Evolutionary conservation across 495 filamentous ascomycete genomes (phyloP).

Genomic region (Rhizodiscina lignyota): DNA sequence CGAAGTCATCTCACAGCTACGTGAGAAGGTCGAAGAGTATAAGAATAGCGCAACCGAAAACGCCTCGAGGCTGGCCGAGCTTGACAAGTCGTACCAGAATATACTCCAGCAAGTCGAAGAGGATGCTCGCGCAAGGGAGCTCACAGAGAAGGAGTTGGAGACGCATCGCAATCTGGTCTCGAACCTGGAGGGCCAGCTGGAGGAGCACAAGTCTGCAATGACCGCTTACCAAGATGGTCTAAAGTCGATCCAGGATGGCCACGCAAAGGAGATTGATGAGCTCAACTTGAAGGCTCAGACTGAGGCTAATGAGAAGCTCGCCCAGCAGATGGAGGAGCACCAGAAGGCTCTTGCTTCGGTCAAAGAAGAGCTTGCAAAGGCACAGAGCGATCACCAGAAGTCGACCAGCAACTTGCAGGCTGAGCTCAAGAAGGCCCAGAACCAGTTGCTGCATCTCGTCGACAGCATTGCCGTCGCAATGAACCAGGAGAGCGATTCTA

Average conservation of each 20-base stretch:
- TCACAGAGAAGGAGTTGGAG: slow-evolving; percentile 24
- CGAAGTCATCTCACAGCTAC: slow-evolving; percentile 47
- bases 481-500: slow-evolving; percentile 27
- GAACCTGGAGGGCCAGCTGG: slow-evolving; percentile 27
- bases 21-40: slow-evolving; percentile 62
- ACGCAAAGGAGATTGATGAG: slow-evolving; percentile 34
- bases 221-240: slow-evolving; percentile 36
- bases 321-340: slow-evolving; percentile 20
- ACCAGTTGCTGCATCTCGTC: slow-evolving; percentile 48
- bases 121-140: slow-evolving; percentile 24
- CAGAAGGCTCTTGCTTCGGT: slow-evolving; percentile 2
- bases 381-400: slow-evolving; percentile 31
- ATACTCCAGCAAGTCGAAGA: slow-evolving; percentile 32
- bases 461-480: slow-evolving; percentile 31
- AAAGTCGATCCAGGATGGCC: slow-evolving; percentile 34
- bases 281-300: slow-evolving; percentile 27
- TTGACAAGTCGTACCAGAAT: slow-evolving; percentile 27
- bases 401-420: slow-evolving; percentile 43
- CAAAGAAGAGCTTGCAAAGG: slow-evolving; percentile 20
- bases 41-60: slow-evolving; percentile 35
- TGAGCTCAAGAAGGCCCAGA: slow-evolving; percentile 53
- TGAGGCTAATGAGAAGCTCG: slow-evolving; percentile 28
- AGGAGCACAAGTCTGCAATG: slow-evolving; percentile 36
- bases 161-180: slow-evolving; percentile 25
- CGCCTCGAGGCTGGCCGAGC: slow-evolving; percentile 23